Evolutionary conservation across 106 monocot genomes (phyloP).

Genomic region (Posidonia australis): DNA sequence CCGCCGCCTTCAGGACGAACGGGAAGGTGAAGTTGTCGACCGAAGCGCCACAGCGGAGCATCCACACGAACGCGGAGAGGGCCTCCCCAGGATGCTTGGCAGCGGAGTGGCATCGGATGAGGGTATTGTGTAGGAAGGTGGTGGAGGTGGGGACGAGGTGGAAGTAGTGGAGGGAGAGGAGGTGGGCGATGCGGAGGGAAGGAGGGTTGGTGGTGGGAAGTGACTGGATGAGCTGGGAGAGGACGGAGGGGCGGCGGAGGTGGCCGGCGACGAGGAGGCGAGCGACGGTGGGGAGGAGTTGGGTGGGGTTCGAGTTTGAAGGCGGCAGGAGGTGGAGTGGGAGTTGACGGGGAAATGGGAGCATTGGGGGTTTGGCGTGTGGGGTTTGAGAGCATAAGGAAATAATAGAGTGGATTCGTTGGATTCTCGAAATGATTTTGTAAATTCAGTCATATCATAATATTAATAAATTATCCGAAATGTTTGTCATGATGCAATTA

Average conservation of each 20-base stretch:
- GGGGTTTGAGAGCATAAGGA: neutral
- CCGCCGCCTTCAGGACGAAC: constrained; percentile 29
- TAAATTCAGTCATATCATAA: neutral
- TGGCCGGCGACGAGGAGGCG: constrained; percentile 15
- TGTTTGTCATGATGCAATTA: too few species aligned
- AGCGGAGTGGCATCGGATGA: constrained; percentile 25
- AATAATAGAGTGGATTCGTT: neutral
- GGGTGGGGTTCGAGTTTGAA: constrained; percentile 1
- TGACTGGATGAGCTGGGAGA: constrained; percentile 14
- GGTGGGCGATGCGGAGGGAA: constrained; percentile 17
- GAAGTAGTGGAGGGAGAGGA: constrained; percentile 31
- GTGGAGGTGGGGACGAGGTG: constrained; percentile 28
- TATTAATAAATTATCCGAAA: too few species aligned
- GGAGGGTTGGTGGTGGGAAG: constrained; percentile 10
- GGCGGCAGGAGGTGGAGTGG: neutral
- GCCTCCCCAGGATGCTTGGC: constrained; percentile 15
- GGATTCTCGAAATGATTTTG: neutral
- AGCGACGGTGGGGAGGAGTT: constrained; percentile 4
- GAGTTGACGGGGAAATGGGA: too few species aligned
- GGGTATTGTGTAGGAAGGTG: constrained; percentile 45
- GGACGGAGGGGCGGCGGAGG: constrained; percentile 13
- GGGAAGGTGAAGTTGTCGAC: constrained; percentile 51
- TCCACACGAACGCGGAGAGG: constrained; percentile 20
- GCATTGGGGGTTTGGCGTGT: neutral
- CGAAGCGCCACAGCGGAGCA: constrained; percentile 13